Percentiles rank a stretch among this genome's conserved stretches.
These are phyloP conservation scores for Thelonectria blattea DNA, from an alignment of 2,329 filamentous ascomycete species.

Conservation along the genomic window DNA sequence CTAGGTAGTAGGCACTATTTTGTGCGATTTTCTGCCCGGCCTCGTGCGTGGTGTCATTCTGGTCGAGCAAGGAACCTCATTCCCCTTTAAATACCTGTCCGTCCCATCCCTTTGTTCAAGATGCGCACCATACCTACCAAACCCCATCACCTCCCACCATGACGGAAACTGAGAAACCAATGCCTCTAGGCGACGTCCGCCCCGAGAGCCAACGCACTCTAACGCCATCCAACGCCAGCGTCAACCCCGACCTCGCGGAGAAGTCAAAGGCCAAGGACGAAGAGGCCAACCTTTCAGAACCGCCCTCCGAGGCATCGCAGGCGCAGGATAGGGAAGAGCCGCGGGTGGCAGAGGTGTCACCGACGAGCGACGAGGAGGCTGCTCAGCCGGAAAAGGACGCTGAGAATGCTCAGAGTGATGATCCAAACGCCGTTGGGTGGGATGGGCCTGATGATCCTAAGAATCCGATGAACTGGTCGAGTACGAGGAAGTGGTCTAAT, in stretches of 20 bases:
- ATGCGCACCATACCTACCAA: neutral
- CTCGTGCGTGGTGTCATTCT: neutral
- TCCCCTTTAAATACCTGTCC: constrained; percentile 4
- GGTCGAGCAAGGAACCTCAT: neutral
- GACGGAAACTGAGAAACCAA: constrained; percentile 11
- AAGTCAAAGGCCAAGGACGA: neutral
- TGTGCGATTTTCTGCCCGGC: neutral
- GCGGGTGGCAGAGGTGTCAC: too few relatives aligned
- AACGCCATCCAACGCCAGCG: constrained; percentile 17
- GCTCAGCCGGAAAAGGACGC: neutral
- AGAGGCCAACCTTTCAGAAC: constrained; percentile 2
- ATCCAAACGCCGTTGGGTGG: constrained; percentile 35
- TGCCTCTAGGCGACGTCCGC: constrained; percentile 13
- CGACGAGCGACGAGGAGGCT: constrained; percentile 23
- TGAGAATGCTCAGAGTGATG: neutral
- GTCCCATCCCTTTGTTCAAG: neutral
- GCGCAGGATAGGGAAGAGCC: too few relatives aligned
- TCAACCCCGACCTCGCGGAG: neutral
- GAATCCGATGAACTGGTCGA: constrained; percentile 71
- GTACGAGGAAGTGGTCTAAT: constrained; percentile 49
- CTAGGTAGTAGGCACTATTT: neutral
- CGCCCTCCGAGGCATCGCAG: neutral
- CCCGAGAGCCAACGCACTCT: constrained; percentile 31
- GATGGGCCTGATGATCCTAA: constrained; percentile 52
- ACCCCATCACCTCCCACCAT: neutral